Evolutionary conservation across 208 protist species (phyloP).

Genomic region (Trypanosoma rangeli): DNA sequence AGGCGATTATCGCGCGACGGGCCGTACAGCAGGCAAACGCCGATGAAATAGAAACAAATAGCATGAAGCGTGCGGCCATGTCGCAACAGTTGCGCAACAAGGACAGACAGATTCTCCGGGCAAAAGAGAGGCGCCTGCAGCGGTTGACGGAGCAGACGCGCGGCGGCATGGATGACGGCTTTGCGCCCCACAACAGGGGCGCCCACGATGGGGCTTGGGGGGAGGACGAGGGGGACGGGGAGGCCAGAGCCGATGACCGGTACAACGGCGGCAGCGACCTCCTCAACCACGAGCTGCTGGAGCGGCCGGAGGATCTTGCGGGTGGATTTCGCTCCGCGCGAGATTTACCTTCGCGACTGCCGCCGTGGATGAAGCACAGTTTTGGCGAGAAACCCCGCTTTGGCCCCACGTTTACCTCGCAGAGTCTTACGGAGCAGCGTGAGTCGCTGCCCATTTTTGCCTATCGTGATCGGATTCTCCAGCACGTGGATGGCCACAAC

Average conservation of each 20-base stretch:
- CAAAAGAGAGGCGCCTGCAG: conserved; percentile 29
- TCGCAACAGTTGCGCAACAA: conserved; percentile 77
- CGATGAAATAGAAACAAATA: conserved; percentile 60
- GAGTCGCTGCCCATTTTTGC: conserved; percentile 94
- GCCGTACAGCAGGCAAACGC: conserved; percentile 47
- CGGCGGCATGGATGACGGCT: not conserved
- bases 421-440: conserved; percentile 81
- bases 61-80: conserved; percentile 72
- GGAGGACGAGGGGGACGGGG: conserved; percentile 16
- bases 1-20: conserved; percentile 70
- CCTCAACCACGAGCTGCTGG: conserved; percentile 66
- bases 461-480: conserved; percentile 90
- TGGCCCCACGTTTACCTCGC: conserved; percentile 49
- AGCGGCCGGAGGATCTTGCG: conserved; percentile 51
- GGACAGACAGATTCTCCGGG: conserved; percentile 75
- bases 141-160: conserved; percentile 18
- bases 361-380: conserved; percentile 85
- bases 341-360: conserved; percentile 54
- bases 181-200: conserved; percentile 29
- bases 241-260: conserved; percentile 2
- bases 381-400: conserved; percentile 72
- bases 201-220: conserved; percentile 7
- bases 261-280: conserved; percentile 34
- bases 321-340: conserved; percentile 47
- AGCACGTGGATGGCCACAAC: conserved; percentile 71